A percentile compares a stretch with the other conserved stretches of the same genome.
phyloP scores from a whole-genome alignment of 345 rosid species.

The Gossypium ekmanianum region DNA sequence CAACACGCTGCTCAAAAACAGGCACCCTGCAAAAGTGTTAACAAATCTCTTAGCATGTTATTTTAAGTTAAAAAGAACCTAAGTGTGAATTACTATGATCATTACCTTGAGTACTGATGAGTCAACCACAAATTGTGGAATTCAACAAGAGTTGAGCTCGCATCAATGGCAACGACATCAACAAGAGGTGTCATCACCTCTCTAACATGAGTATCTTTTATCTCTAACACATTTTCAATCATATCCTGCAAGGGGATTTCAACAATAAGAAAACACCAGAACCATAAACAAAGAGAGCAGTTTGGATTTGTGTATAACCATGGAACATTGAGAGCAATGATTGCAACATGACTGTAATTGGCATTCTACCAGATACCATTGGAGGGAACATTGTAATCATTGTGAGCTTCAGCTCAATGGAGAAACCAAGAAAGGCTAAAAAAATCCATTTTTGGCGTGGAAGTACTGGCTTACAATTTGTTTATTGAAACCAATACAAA shows the following conservation, averaged over 20 bases:
- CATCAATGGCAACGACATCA: slow-evolving; percentile 96
- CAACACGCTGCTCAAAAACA: slow-evolving; percentile 98
- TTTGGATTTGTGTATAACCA: not conserved
- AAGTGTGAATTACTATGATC: slow-evolving; percentile 4
- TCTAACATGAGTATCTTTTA: slow-evolving; percentile 93
- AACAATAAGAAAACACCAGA: slow-evolving; percentile 19
- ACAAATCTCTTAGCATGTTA: slow-evolving; percentile 21
- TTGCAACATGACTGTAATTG: not conserved
- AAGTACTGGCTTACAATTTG: not conserved
- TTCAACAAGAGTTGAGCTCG: slow-evolving; percentile 70
- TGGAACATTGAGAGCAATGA: not conserved
- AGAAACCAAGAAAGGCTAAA: slow-evolving; percentile 1
- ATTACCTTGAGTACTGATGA: slow-evolving; percentile 93
- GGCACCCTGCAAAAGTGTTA: slow-evolving; percentile 65
- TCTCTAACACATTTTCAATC: slow-evolving; percentile 99
- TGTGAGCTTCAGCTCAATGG: not conserved
- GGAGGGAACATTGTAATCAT: not conserved
- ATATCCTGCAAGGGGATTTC: slow-evolving; percentile 63
- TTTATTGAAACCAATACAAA: not conserved
- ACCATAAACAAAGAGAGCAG: slow-evolving; percentile 14
- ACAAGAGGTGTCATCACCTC: slow-evolving; percentile 99
- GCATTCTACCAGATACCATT: not conserved
- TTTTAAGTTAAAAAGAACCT: not conserved
- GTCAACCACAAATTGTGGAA: slow-evolving; percentile 91
- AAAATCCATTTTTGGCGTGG: slow-evolving; percentile 2